Conservation (phyloP, 2,329 filamentous ascomycete genomes). For the Huntiella bhutanensis region DNA sequence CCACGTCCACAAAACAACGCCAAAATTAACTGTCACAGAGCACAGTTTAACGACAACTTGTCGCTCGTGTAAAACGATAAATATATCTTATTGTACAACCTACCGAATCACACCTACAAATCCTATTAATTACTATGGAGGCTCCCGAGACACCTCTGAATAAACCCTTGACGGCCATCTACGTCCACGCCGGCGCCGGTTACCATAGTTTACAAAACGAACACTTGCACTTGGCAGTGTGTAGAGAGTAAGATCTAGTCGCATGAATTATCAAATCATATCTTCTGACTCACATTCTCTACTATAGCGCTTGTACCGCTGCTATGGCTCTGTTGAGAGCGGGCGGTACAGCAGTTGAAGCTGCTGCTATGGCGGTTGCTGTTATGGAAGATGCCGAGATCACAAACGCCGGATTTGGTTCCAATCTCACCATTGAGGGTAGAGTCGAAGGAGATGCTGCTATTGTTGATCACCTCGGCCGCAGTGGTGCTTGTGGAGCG, state of each 20-base stretch:
- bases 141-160: neutral
- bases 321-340: constrained; percentile 38
- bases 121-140: neutral
- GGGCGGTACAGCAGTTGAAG: constrained; percentile 68
- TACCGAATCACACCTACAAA: too few relatives aligned
- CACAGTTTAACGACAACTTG: too few relatives aligned
- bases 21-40: too few relatives aligned
- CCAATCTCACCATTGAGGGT: constrained; percentile 80
- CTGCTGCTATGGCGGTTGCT: constrained; percentile 74
- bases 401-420: constrained; percentile 91
- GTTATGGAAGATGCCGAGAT: constrained; percentile 85
- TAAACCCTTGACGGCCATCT: constrained; percentile 49
- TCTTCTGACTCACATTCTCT: constrained; percentile 4
- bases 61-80: too few relatives aligned
- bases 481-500: constrained; percentile 84
- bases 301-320: constrained; percentile 6
- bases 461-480: constrained; percentile 74
- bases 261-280: neutral
- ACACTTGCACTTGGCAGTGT: constrained; percentile 63
- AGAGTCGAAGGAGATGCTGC: constrained; percentile 89
- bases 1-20: too few relatives aligned
- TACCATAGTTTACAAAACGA: constrained; percentile 86
- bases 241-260: constrained; percentile 51
- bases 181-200: constrained; percentile 87
- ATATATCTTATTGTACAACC: too few relatives aligned